Base-by-base conservation (phyloP, 2,329 filamentous ascomycete species). In the Calonectria pseudoreteaudii region DNA sequence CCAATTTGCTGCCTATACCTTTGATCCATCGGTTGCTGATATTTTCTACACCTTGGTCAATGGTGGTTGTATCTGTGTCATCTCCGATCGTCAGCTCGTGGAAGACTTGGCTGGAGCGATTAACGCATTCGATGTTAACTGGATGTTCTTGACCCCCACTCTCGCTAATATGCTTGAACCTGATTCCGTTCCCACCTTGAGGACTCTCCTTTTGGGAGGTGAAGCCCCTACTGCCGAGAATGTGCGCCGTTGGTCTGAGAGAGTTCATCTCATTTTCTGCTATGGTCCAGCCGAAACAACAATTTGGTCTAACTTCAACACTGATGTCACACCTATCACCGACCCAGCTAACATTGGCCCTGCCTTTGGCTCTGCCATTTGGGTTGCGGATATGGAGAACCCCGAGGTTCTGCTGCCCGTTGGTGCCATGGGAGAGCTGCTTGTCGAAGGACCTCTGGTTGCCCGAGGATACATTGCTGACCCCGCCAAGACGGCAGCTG, bases 371-470 rank as follows among this genome's bases (percentile, higher is more conserved):
- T 62, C 56, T 30, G 56, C 56, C 1, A 62, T 62, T 16, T 62
- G 56, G 56, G 56, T 62, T 1, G 56, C 56, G 16, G 56, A 62
- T 26, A 62, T 62, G 56, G n/a, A 62, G 56, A 41, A 62, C 4
- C 56, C 56, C 10, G 56, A 62, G 26, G 56, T 62, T 20, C 56
- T 62, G 20, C 34, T 62, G 14, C 56, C 56, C 2, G 56, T 62
- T 36, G 56, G 56, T 13, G 56, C 56, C 16, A 41, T 62, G 56
- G 56, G 56, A 28, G 56, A 62, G 23, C 11, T 62, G 36, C 65
- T 80, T 0, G 70, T 80, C 4, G 79, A 80, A 66, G 77, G 79
- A 10, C 74, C 76, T 7, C 75, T 78, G 0, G 66, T 81, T 1
- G 77, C 76, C 2, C 67, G 68, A 11, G 75, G 72, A 13, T 79